Percentiles rank a stretch among this genome's conserved stretches.
phyloP scores from a whole-genome alignment of 2,329 filamentous ascomycete species.

The Pyrenophora graminea region DNA sequence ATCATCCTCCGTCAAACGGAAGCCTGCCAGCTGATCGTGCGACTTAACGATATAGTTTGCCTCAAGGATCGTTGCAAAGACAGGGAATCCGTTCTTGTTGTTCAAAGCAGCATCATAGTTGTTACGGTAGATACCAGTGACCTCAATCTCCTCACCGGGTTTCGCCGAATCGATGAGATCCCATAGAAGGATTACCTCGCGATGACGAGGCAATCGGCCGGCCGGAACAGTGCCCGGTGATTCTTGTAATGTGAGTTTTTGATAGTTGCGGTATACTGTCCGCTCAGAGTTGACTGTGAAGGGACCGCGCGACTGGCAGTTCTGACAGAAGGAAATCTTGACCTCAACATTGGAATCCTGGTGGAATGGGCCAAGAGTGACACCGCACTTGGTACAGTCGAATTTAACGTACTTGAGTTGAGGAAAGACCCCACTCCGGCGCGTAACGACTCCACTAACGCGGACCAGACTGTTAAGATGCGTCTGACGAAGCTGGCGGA shows the following conservation, averaged over 20 bases:
- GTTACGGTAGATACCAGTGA: slow-evolving; percentile 96
- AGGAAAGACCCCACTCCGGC: slow-evolving; percentile 92
- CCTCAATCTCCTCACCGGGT: slow-evolving; percentile 95
- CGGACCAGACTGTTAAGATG: slow-evolving; percentile 95
- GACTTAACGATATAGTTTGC: slow-evolving; percentile 97
- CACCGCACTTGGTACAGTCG: slow-evolving; percentile 89
- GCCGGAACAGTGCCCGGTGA: slow-evolving; percentile 96
- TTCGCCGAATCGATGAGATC: slow-evolving; percentile 97
- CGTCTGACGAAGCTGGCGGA: slow-evolving; percentile 90
- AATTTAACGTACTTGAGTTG: slow-evolving; percentile 99
- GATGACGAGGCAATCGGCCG: slow-evolving; percentile 86
- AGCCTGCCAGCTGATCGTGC: slow-evolving; percentile 95
- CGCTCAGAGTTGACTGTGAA: slow-evolving; percentile 97
- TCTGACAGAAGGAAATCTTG: slow-evolving; percentile 94
- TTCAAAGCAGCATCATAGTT: slow-evolving; percentile 98
- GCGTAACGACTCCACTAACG: slow-evolving; percentile 92
- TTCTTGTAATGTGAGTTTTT: slow-evolving; percentile 95
- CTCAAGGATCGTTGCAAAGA: slow-evolving; percentile 96
- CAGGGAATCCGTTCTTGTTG: slow-evolving; percentile 97
- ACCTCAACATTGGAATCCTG: slow-evolving; percentile 97
- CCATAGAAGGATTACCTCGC: slow-evolving; percentile 94
- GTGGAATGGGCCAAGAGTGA: slow-evolving; percentile 92
- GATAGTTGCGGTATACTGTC: slow-evolving; percentile 98
- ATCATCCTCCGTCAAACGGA: slow-evolving; percentile 92
- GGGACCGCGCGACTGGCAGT: slow-evolving; percentile 91